Percentiles rank a stretch among this genome's conserved stretches.
These are phyloP conservation scores for Hanseniaspora nectarophila DNA, from an alignment of 805 yeast genomes.

Conservation along the genomic window DNA sequence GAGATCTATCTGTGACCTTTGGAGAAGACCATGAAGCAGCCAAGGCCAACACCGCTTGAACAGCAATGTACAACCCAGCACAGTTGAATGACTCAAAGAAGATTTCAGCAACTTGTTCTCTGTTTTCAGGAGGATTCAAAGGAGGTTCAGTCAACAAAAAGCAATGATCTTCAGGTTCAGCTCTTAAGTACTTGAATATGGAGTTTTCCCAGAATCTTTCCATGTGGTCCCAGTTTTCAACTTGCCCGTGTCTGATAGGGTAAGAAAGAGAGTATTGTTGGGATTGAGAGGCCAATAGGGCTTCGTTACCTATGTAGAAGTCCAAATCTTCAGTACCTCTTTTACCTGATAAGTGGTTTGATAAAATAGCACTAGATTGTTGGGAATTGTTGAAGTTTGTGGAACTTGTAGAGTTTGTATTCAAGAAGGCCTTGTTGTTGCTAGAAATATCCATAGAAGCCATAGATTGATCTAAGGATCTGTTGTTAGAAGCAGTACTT, in stretches of 20 bases:
- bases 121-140: slow-evolving; percentile 96
- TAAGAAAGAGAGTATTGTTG: slow-evolving; percentile 77
- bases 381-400: slow-evolving; percentile 25
- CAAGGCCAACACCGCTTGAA: slow-evolving; percentile 93
- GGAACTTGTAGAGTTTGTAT: slow-evolving; percentile 29
- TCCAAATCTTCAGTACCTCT: slow-evolving; percentile 90
- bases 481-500: slow-evolving; percentile 22
- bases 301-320: slow-evolving; percentile 93
- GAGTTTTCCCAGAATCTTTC: slow-evolving; percentile 98
- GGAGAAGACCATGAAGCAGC: slow-evolving; percentile 99
- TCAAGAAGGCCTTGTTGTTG: slow-evolving; percentile 12
- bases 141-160: slow-evolving; percentile 96
- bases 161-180: slow-evolving; percentile 98
- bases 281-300: slow-evolving; percentile 79
- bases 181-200: slow-evolving; percentile 86
- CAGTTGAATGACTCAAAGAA: slow-evolving; percentile 98
- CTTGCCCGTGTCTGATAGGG: slow-evolving; percentile 95
- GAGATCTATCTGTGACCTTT: slow-evolving; percentile 84
- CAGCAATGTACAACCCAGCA: slow-evolving; percentile 96
- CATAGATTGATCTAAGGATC: slow-evolving; percentile 1
- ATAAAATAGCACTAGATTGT: slow-evolving; percentile 21
- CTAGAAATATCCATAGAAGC: not conserved
- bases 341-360: slow-evolving; percentile 44
- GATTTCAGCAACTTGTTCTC: slow-evolving; percentile 96
- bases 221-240: slow-evolving; percentile 99